Evolutionary conservation across 2,329 filamentous ascomycete genomes (phyloP), one percentile per base, ranked within the genome.

Genomic region (Fusarium multiceps): DNA sequence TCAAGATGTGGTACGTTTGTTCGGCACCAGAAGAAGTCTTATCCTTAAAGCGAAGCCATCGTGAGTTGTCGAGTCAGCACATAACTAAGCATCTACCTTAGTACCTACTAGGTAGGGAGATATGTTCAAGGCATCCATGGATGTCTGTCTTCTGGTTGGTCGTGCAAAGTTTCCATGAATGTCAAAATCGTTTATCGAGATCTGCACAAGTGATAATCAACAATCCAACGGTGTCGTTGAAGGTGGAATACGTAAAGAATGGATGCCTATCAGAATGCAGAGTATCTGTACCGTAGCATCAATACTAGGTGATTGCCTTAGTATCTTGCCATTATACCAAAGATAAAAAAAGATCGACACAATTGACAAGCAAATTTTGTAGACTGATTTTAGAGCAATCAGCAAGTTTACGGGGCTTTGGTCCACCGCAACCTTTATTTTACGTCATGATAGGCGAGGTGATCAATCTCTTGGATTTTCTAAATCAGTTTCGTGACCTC

Each of bases 381-480:
- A 34, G 27, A 20, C 41, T n/a, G 40, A 27, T 37, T 27, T 21
- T 25, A 54, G 21, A 50, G 45, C 30, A 46, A 23, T 37, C 16
- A 18, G 21, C 21, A 40, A 51, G 23, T 40, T 23, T 51, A 40
- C 18, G 18, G 14, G 23, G 18, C 49, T 13, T 27, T 14, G 27
- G 13, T 28, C 25, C 25, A 47, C 43, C 27, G n/a, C 18, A 13
- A 28, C 23, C 49, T 51, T 20, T 41, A 21, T 28, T 51, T 42
- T 65, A 64, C 53, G 63, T 64, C 63, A 64, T 65, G 46, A 43
- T 54, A 51, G 34, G 46, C 48, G 47, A 48, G 53, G 42, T 14
- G 30, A 49, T 49, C 23, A 49, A 49, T 13, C 9, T 25, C 37
- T 56, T 13, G 14, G 21, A 30, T 37, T 27, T 25, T 25, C 7